A percentile compares a stretch with the other conserved stretches of the same genome.
Conservation (phyloP, 352 stramenopile species). For the Phytophthora meadii region DNA sequence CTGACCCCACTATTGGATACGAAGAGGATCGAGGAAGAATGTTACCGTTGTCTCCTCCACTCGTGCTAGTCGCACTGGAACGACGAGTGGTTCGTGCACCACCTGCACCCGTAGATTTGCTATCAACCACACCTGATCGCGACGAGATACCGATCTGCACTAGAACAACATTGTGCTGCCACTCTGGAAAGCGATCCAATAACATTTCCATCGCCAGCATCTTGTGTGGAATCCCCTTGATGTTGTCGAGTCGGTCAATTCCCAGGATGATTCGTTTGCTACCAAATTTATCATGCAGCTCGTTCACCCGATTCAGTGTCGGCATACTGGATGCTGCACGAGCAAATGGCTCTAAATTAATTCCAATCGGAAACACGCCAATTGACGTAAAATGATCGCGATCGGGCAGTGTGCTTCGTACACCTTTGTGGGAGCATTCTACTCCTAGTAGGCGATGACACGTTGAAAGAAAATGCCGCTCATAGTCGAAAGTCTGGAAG, state of each 20-base stretch:
- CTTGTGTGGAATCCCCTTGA: conserved; percentile 92
- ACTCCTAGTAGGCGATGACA: conserved; percentile 79
- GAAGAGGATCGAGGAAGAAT: conserved; percentile 34
- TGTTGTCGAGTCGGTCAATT: conserved; percentile 88
- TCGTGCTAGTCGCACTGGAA: conserved; percentile 23
- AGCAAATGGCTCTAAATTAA: conserved; percentile 85
- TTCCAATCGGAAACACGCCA: conserved; percentile 89
- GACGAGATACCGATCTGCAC: conserved; percentile 97
- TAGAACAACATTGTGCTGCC: conserved; percentile 94
- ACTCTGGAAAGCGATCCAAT: conserved; percentile 89
- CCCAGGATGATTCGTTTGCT: conserved; percentile 85
- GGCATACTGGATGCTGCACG: conserved; percentile 57
- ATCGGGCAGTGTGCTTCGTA: conserved; percentile 70
- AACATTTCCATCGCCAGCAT: conserved; percentile 88
- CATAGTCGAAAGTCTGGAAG: conserved; percentile 93
- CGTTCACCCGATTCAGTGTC: conserved; percentile 72
- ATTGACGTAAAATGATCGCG: conserved; percentile 90
- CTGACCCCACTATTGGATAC: conserved; percentile 26
- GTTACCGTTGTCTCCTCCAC: conserved; percentile 4
- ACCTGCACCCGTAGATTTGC: conserved; percentile 18
- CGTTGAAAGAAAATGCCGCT: conserved; percentile 87
- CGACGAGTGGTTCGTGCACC: conserved; percentile 11
- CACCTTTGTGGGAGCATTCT: conserved; percentile 77
- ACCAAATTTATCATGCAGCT: conserved; percentile 81
- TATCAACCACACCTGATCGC: conserved; percentile 56